Evolutionary conservation across 495 filamentous ascomycete species (phyloP).

Genomic region (Alectoria sarmentosa): DNA sequence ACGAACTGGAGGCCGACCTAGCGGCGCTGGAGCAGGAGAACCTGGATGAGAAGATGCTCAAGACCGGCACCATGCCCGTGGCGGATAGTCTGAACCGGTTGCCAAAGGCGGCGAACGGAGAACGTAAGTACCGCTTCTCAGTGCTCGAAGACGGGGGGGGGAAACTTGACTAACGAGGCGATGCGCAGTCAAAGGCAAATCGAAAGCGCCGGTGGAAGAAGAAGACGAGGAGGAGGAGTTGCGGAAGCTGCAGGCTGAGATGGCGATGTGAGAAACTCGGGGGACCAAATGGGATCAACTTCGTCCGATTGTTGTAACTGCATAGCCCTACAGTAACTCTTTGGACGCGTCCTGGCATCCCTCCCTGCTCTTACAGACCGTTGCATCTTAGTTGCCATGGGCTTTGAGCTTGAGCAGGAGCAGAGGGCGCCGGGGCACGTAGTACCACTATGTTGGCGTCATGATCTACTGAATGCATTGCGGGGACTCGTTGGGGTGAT

Average conservation of each 20-base stretch:
- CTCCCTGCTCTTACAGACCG: not conserved
- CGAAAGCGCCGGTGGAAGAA: constrained; percentile 58
- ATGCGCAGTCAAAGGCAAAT: constrained; percentile 48
- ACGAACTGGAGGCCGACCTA: constrained; percentile 73
- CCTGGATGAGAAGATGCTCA: constrained; percentile 89
- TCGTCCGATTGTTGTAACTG: not conserved
- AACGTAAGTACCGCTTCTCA: constrained; percentile 53
- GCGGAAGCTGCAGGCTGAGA: constrained; percentile 88
- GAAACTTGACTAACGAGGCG: constrained; percentile 7
- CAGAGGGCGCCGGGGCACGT: no score
- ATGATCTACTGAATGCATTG: constrained; percentile 7
- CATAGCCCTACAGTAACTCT: not conserved
- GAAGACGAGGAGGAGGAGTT: constrained; percentile 96
- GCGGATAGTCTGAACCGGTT: constrained; percentile 62
- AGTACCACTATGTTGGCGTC: no score
- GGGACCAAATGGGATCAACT: not conserved
- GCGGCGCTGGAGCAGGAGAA: constrained; percentile 75
- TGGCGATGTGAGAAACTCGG: constrained; percentile 68
- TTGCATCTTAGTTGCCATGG: not conserved
- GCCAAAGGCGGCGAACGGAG: constrained; percentile 63
- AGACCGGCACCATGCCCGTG: constrained; percentile 72
- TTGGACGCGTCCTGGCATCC: not conserved
- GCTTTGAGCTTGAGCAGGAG: not conserved
- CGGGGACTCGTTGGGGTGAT: no score
- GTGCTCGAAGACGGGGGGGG: constrained; percentile 18